phyloP scores from a whole-genome alignment of 2,329 filamentous ascomycete species.

The Didymella arachidicola region DNA sequence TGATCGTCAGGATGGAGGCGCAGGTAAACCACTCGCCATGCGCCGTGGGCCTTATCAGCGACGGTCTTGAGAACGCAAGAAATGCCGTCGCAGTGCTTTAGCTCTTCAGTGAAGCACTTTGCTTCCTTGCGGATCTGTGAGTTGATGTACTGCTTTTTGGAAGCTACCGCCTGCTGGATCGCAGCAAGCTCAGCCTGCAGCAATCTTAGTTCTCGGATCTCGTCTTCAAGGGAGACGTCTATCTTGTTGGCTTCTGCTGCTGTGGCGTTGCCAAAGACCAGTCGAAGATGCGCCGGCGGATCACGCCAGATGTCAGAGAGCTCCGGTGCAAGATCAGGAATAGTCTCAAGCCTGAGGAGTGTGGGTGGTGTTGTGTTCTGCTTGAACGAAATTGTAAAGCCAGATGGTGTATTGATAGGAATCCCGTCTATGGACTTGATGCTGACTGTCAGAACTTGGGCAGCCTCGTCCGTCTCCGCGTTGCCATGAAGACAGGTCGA shows the following conservation, averaged over 20 bases:
- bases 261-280: slow-evolving; percentile 31
- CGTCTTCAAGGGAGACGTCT: slow-evolving; percentile 43
- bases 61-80: slow-evolving; percentile 53
- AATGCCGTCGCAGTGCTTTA: slow-evolving; percentile 54
- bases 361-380: slow-evolving; percentile 47
- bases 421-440: slow-evolving; percentile 52
- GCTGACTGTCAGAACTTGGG: slow-evolving; percentile 51
- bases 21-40: slow-evolving; percentile 43
- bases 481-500: slow-evolving; percentile 49
- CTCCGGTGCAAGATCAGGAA: slow-evolving; percentile 41
- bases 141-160: slow-evolving; percentile 48
- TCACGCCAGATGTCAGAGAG: slow-evolving; percentile 49
- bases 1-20: slow-evolving; percentile 38
- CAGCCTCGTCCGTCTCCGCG: slow-evolving; percentile 38
- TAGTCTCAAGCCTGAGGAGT: slow-evolving; percentile 46
- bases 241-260: slow-evolving; percentile 10
- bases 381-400: slow-evolving; percentile 53
- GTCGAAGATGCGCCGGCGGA: slow-evolving; percentile 46
- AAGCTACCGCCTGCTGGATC: slow-evolving; percentile 49
- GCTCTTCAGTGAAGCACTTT: slow-evolving; percentile 48
- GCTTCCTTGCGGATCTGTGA: slow-evolving; percentile 41
- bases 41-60: slow-evolving; percentile 47
- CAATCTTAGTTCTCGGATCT: slow-evolving; percentile 52
- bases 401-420: slow-evolving; percentile 40
- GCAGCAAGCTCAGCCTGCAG: slow-evolving; percentile 51